Base-by-base conservation (phyloP, 805 yeast genomes). In the Ogataea populi-albae region DNA sequence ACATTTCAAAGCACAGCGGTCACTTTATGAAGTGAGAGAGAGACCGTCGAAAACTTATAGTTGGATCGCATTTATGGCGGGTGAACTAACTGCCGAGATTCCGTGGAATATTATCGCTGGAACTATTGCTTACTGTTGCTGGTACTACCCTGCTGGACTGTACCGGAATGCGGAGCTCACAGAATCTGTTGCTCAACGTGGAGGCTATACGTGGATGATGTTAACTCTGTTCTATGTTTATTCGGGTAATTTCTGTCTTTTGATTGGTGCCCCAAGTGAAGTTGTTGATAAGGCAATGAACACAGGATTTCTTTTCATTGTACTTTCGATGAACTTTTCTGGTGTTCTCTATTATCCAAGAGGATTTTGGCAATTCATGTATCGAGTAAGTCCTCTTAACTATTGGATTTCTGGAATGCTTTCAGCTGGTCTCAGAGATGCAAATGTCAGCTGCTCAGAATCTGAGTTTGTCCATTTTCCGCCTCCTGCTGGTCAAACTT, bases 361-460 rank as follows among this genome's bases (percentile, higher is more conserved):
- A 10, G 79, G 85, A 1, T 85, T 86, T 64, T 85, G 93, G 93
- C 77, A 73, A 25, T 85, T 81, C 57, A 81, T 86, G 87, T 79
- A 82, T 72, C 73, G 81, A 45, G 69, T 68, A 16, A 79, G 84
- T 17, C 93, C 83, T 10, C 71, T 72, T 59, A 81, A 89, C 1
- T 85, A 85, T 54, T 75, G 79, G 56, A 62, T 83, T 41, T 79
- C 45, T 70, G 66, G 19, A 64, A 71, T 27, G 30, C 16, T 17
- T 27, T 10, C 30, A 17, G 30, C 30, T 7, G 30, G 21, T 40
- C 17, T 31, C 6, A 23, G 12, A 22, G 34, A 23, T 20, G 22
- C 25, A 15, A 52, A 56, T 22, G 79, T 83, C 10, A 47, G 37
- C 7, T 81, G 88, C 55, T 41, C 59, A 6, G 41, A 36, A 3